Evolutionary conservation across 352 stramenopile species (phyloP).

Genomic region (Globisporangium paroecandrum): DNA sequence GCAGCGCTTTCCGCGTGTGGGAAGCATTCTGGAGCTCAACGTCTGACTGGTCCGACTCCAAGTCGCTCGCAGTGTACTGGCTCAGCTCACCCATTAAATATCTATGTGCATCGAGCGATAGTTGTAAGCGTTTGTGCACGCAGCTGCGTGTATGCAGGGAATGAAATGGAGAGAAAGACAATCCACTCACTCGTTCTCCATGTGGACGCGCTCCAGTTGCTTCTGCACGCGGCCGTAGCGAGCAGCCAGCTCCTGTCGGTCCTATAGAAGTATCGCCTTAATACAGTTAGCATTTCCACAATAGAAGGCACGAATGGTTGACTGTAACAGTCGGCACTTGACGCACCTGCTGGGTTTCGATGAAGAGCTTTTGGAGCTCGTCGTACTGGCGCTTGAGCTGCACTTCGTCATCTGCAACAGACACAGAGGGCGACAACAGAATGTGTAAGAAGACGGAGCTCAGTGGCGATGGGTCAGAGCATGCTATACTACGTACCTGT

Average conservation of each 20-base stretch:
- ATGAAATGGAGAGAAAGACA: neutral
- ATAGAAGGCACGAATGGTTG: neutral
- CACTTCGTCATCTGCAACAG: neutral
- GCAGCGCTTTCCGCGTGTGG: neutral
- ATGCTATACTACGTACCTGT: neutral
- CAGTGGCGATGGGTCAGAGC: neutral
- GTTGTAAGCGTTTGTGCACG: neutral
- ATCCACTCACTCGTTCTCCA: constrained; percentile 34
- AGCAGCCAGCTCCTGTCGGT: constrained; percentile 19
- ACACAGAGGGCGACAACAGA: neutral
- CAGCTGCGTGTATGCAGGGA: neutral
- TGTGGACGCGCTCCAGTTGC: constrained; percentile 22
- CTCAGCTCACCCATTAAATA: constrained; percentile 39
- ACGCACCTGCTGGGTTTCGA: constrained; percentile 23
- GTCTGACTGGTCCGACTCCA: constrained; percentile 49
- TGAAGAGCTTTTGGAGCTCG: constrained; percentile 20
- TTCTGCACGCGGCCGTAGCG: constrained; percentile 18
- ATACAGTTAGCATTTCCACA: neutral
- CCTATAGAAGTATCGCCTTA: constrained; percentile 10
- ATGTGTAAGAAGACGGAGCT: neutral
- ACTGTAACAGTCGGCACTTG: neutral
- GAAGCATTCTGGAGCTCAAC: constrained; percentile 21
- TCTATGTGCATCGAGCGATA: constrained; percentile 7
- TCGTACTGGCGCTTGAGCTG: constrained; percentile 21
- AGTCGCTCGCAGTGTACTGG: constrained; percentile 37